These are phyloP conservation scores for Chalara sp. DNA, from an alignment of 2,329 filamentous ascomycete species.

Conservation along the genomic window DNA sequence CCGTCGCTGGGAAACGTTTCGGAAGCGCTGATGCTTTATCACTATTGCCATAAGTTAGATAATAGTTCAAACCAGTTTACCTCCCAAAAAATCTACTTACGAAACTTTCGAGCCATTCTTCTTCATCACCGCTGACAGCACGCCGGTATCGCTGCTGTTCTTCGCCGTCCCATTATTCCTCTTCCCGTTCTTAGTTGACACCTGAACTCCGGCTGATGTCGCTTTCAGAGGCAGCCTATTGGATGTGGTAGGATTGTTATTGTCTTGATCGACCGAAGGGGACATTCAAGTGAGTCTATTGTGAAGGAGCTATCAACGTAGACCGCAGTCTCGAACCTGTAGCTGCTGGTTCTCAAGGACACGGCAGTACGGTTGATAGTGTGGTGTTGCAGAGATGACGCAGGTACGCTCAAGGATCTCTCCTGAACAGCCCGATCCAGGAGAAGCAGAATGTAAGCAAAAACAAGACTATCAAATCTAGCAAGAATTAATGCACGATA, in stretches of 20 bases:
- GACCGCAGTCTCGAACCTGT: no score
- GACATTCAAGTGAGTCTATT: conserved; percentile 26
- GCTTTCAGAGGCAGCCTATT: conserved; percentile 16
- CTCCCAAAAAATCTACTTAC: conserved; percentile 16
- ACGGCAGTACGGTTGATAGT: no score
- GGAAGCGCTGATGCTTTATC: conserved; percentile 14
- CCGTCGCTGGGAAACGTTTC: conserved; percentile 12
- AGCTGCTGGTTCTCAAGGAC: no score
- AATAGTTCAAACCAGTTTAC: no score
- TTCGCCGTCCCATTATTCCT: conserved; percentile 29
- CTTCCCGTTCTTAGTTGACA: conserved; percentile 22
- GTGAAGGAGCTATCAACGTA: no score
- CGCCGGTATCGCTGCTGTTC: conserved; percentile 19
- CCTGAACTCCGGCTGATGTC: conserved; percentile 18
- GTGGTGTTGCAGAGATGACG: no score
- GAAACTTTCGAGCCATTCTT: conserved; percentile 24
- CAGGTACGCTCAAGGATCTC: no score
- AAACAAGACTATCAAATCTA: no score
- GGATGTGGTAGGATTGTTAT: conserved; percentile 14
- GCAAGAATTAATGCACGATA: no score
- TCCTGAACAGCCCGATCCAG: no score
- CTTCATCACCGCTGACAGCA: conserved; percentile 26
- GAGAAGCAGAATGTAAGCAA: no score
- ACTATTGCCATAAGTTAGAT: conserved; percentile 11
- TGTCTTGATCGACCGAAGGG: conserved; percentile 28